phyloP scores from a whole-genome alignment of 1,284 basidiomycete genomes.

The Inonotus obliquus region DNA sequence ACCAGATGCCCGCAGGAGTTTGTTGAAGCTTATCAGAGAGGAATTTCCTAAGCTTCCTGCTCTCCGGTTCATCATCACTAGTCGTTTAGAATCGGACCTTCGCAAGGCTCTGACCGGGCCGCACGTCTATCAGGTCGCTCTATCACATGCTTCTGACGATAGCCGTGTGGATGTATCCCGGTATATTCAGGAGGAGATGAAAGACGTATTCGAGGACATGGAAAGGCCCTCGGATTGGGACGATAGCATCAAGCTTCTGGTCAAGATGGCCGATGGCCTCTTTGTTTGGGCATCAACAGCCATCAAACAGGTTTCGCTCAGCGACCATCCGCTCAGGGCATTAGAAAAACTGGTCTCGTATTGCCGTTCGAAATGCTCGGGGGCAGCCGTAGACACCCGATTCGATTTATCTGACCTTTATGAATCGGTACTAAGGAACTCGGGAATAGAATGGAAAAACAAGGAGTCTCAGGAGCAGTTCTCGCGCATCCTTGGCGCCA shows the following conservation, averaged over 20 bases:
- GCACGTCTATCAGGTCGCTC: no score
- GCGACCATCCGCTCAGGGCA: background rate
- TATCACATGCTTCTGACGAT: no score
- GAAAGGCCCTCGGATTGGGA: no score
- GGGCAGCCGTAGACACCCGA: no score
- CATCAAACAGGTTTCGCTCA: constrained; percentile 18
- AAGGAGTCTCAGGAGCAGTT: background rate
- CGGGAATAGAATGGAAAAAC: background rate
- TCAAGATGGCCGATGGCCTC: constrained; percentile 23
- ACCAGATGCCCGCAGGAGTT: constrained; percentile 23
- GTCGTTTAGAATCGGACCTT: background rate
- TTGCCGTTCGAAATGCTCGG: background rate
- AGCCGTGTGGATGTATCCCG: no score
- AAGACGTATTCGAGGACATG: no score
- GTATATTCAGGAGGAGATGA: no score
- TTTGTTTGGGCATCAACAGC: constrained; percentile 30
- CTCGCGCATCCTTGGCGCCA: background rate
- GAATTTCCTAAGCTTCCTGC: constrained; percentile 19
- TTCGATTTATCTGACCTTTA: background rate
- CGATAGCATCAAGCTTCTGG: constrained; percentile 21
- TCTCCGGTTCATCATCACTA: constrained; percentile 8
- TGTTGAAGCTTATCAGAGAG: constrained; percentile 24
- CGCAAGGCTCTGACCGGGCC: background rate
- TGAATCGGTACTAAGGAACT: background rate
- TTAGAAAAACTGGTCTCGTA: no score